A percentile compares a stretch with the other conserved stretches of the same genome.
Conservation (phyloP, 148 eudicot species). For the Vaccinium darrowii region DNA sequence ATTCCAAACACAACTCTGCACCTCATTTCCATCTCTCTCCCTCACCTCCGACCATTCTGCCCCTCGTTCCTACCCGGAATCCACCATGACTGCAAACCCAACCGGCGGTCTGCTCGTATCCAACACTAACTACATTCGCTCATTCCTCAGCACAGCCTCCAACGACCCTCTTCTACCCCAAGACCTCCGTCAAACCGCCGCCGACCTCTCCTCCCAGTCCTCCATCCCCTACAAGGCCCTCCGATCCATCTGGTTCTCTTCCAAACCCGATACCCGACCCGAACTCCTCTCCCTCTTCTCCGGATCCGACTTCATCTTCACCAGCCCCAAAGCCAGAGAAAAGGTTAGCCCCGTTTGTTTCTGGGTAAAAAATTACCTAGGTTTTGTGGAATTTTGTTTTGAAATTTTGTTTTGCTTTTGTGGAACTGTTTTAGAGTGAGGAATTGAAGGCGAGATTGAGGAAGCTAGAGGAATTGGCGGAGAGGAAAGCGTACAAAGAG, state of each 20-base stretch:
- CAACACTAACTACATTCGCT: constrained; percentile 43
- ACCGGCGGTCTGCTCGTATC: constrained; percentile 50
- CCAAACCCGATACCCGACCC: constrained; percentile 47
- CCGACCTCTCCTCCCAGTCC: constrained; percentile 41
- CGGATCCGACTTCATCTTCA: constrained; percentile 55
- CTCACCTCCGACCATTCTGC: background rate
- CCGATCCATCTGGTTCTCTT: constrained; percentile 61
- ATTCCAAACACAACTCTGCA: too few relatives aligned
- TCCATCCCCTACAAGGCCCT: constrained; percentile 61
- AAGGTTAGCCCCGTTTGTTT: constrained; percentile 40
- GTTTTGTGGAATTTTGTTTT: background rate
- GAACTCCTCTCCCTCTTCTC: constrained; percentile 41
- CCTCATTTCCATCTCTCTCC: background rate
- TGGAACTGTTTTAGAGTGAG: constrained; percentile 50
- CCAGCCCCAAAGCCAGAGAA: constrained; percentile 74
- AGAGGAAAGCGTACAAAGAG: constrained; percentile 84
- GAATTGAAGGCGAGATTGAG: constrained; percentile 78
- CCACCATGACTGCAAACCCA: constrained; percentile 9
- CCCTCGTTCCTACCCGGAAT: background rate
- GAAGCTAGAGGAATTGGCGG: constrained; percentile 72
- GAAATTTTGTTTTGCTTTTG: background rate
- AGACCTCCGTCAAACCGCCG: constrained; percentile 44
- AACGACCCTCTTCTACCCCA: constrained; percentile 29
- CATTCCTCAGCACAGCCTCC: constrained; percentile 47
- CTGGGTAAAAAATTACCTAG: background rate